These are phyloP conservation scores for Cnidoscolus chayamansa DNA, from an alignment of 441 rosid species.

Conservation along the genomic window DNA sequence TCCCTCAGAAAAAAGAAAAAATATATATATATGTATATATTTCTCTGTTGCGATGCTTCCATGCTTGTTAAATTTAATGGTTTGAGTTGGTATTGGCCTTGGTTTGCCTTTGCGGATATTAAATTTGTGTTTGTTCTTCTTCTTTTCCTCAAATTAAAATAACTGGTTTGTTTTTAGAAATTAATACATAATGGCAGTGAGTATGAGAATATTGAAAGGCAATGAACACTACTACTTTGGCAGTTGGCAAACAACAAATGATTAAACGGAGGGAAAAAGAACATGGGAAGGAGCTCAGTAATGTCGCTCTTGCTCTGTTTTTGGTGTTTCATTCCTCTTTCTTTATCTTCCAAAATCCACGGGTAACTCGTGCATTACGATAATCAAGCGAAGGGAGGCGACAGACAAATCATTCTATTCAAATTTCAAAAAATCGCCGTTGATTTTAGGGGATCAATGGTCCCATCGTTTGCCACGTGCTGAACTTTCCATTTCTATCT, in stretches of 20 bases:
- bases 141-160: background rate
- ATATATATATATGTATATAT: too few relatives aligned
- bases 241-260: too few relatives aligned
- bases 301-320: too few relatives aligned
- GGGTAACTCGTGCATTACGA: slow-evolving; percentile 25
- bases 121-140: background rate
- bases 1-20: too few relatives aligned
- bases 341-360: background rate
- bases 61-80: slow-evolving; percentile 13
- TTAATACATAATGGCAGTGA: too few relatives aligned
- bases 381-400: background rate
- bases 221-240: too few relatives aligned
- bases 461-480: background rate
- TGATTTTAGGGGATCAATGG: background rate
- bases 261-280: too few relatives aligned
- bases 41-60: background rate
- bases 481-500: background rate
- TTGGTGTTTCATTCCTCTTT: too few relatives aligned
- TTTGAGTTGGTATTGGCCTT: slow-evolving; percentile 10
- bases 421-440: slow-evolving; percentile 10
- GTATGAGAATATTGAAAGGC: too few relatives aligned
- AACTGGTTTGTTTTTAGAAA: too few relatives aligned
- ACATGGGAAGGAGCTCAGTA: too few relatives aligned
- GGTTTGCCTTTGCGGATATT: background rate
- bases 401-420: background rate